Evolutionary conservation across 108 stramenopile species (phyloP).

Genomic region (Cyclotella sp.): DNA sequence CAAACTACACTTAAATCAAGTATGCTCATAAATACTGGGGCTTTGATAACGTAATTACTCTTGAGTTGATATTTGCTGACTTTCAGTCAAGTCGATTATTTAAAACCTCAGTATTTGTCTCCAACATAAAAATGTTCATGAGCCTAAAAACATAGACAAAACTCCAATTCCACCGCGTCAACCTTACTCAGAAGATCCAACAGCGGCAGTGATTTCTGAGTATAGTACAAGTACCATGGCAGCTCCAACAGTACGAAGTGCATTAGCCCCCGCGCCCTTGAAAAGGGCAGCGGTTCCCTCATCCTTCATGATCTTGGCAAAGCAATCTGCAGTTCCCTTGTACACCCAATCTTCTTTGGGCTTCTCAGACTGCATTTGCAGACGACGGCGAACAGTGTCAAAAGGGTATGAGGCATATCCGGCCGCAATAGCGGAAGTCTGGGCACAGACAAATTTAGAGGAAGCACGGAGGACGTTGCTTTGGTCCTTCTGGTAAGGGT

Average conservation of each 20-base stretch:
- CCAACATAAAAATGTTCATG: background rate
- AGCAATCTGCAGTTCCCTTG: conserved; percentile 96
- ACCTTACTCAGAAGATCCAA: conserved; percentile 52
- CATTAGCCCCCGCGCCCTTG: conserved; percentile 99
- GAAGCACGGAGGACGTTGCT: conserved; percentile 83
- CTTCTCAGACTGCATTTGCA: conserved; percentile 99
- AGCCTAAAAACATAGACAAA: background rate
- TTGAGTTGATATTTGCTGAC: background rate
- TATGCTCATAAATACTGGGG: no score
- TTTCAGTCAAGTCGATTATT: conserved; percentile 11
- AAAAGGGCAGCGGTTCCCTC: conserved; percentile 96
- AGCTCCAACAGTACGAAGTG: conserved; percentile 97
- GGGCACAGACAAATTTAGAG: conserved; percentile 97
- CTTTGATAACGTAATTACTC: no score
- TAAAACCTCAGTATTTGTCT: background rate
- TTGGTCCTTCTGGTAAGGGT: conserved; percentile 96
- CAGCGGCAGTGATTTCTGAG: conserved; percentile 94
- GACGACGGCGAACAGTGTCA: conserved; percentile 99
- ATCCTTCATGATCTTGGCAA: conserved; percentile 91
- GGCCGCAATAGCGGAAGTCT: conserved; percentile 92
- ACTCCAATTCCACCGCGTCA: background rate
- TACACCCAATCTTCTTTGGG: conserved; percentile 94
- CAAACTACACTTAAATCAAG: no score
- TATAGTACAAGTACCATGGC: conserved; percentile 97
- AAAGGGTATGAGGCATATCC: conserved; percentile 99